Conservation (phyloP, 306 rosid genomes). For the Corylus americana region DNA sequence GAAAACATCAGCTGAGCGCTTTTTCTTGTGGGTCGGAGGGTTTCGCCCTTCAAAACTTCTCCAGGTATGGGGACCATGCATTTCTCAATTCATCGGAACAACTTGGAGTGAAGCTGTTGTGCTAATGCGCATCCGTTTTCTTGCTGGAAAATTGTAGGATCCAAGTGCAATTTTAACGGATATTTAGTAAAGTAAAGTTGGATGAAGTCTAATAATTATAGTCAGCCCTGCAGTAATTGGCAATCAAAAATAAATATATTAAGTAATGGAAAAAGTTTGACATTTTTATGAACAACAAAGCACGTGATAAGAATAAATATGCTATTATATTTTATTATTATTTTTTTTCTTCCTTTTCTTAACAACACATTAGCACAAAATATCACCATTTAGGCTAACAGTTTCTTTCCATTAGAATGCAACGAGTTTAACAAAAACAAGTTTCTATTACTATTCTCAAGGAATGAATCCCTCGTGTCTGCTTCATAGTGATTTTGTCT, state of each 20-base stretch:
- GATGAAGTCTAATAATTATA: background rate
- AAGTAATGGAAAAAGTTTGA: too few relatives aligned
- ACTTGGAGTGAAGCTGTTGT: background rate
- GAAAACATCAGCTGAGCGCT: slow-evolving; percentile 78
- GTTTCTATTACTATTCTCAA: too few relatives aligned
- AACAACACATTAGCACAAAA: background rate
- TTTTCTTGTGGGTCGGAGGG: slow-evolving; percentile 95
- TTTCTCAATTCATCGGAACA: background rate
- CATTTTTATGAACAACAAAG: background rate
- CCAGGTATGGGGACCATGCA: slow-evolving; percentile 50
- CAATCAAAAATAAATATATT: too few relatives aligned
- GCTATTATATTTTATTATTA: background rate
- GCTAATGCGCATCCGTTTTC: too few relatives aligned
- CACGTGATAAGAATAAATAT: background rate
- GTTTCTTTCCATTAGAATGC: background rate
- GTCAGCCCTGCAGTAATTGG: background rate
- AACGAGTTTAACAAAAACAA: too few relatives aligned
- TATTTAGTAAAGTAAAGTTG: background rate
- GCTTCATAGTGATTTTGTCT: too few relatives aligned
- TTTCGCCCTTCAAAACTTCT: slow-evolving; percentile 91
- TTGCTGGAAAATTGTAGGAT: background rate
- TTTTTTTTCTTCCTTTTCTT: too few relatives aligned
- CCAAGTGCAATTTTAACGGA: background rate
- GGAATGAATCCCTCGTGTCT: too few relatives aligned
- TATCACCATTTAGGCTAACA: background rate